These are phyloP conservation scores for Sporisorium iseilematis-ciliati DNA, from an alignment of 1,284 basidiomycete species.

Conservation along the genomic window DNA sequence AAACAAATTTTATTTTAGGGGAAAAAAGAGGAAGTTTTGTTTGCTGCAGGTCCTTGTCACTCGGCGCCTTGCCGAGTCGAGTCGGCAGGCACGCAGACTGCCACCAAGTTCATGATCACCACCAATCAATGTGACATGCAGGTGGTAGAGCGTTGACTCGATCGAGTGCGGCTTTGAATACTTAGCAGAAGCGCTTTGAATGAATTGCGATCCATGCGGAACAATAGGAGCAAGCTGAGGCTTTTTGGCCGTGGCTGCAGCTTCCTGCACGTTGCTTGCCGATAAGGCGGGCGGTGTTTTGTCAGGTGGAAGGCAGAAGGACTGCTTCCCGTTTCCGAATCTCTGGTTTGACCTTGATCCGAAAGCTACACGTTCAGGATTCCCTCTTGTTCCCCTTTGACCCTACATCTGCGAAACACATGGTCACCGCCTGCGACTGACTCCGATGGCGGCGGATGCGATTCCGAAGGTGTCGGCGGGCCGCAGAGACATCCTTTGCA, in stretches of 20 bases:
- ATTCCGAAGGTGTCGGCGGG: conserved; percentile 6
- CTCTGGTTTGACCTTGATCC: neutral
- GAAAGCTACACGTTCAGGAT: neutral
- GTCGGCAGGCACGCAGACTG: neutral
- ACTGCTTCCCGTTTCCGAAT: neutral
- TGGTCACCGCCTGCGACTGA: neutral
- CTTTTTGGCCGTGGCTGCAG: conserved; percentile 3
- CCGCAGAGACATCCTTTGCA: neutral
- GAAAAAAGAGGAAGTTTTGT: neutral
- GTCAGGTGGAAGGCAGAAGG: neutral
- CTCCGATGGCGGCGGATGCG: conserved; percentile 4
- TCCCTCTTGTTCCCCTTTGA: neutral
- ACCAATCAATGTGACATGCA: too few relatives aligned
- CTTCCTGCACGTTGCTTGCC: conserved; percentile 1
- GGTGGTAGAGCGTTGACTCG: too few relatives aligned
- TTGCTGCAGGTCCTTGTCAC: conserved; percentile 1
- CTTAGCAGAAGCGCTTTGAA: neutral
- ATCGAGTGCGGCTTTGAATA: too few relatives aligned
- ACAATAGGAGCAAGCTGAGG: neutral
- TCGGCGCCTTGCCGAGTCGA: neutral
- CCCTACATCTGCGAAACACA: neutral
- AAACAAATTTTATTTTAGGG: neutral
- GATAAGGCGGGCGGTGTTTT: neutral
- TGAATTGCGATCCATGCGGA: neutral
- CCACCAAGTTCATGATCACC: too few relatives aligned